Base-by-base conservation (phyloP, 257 asterid genomes). In the Nicotiana knightiana region DNA sequence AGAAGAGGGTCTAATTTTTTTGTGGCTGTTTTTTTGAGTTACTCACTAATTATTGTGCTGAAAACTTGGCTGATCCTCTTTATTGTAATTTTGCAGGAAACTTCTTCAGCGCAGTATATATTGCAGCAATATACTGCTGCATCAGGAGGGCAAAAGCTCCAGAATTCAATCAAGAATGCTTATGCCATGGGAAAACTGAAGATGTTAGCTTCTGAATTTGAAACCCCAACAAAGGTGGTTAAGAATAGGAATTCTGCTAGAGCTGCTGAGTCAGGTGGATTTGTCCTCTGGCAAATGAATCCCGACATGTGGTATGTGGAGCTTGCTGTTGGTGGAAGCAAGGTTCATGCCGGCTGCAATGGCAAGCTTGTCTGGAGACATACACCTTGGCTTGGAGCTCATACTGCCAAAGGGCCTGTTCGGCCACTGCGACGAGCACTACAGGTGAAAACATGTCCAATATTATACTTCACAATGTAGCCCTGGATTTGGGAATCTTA, bases 371-470 rank as follows among this genome's bases (percentile, higher is more conserved):
- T 95, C 0, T 95, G 99, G 99, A 86, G 98, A 83, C 99, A 95
- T 85, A 95, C 99, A 0, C 97, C 98, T 1, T 95, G 99, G 99
- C 98, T 95, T 43, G 98, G 99, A 8, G 97, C 97, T 0, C 99
- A 95, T 86, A 80, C 97, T 3, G 97, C 98, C 1, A 93, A 93
- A 88, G 98, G 99, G 1, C 98, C 98, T 0, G 96, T 92, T 73
- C 68, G 99, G 80, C 97, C 99, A 9, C 84, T 95, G 17, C 97
- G 98, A 32, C 97, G 99, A 3, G 96, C 98, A 11, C 98, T 92
- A 82, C 98, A 93, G 98, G 99, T 95, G 64, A 80, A 68, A 24
- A 21, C 18, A 67, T 67, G 1, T 67, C 17, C 54, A 67, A 9
- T 15, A 13, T 73, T 73, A 0, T 35, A 24, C 24, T 73, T 13